phyloP scores from a whole-genome alignment of 2,329 filamentous ascomycete species.

The Moelleriella libera region DNA sequence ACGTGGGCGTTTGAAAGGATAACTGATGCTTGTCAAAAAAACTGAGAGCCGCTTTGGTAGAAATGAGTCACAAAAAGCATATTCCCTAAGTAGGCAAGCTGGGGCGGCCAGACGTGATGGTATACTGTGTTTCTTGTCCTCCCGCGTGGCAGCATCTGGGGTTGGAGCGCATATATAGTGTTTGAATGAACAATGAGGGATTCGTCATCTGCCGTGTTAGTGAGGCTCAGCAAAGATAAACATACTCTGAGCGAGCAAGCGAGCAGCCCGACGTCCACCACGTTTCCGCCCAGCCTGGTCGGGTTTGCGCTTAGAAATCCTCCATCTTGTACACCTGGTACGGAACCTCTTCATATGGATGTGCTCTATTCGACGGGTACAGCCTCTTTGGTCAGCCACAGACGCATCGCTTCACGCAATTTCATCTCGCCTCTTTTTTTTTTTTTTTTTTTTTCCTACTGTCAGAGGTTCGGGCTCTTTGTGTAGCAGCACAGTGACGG shows the following conservation, averaged over 20 bases:
- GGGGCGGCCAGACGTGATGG: no score
- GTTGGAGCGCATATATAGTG: no score
- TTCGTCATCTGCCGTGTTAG: no score
- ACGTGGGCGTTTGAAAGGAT: conserved; percentile 19
- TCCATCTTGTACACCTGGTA: conserved; percentile 35
- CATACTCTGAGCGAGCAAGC: not conserved
- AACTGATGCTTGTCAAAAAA: conserved; percentile 15
- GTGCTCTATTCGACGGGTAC: conserved; percentile 12
- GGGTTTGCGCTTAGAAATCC: conserved; percentile 17
- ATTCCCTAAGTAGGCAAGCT: no score
- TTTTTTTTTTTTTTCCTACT: not conserved
- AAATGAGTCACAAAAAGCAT: no score
- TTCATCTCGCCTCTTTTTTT: no score
- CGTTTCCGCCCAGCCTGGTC: not conserved
- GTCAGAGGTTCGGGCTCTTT: not conserved
- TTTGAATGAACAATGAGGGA: no score
- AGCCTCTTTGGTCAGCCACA: not conserved
- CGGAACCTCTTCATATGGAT: conserved; percentile 37
- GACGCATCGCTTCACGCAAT: no score
- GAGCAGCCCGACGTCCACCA: no score
- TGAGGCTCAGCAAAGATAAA: not conserved
- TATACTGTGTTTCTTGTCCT: no score
- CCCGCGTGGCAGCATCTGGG: no score
- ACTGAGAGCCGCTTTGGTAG: conserved; percentile 8
- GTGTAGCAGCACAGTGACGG: not conserved